Base-by-base conservation (phyloP, 192 early-diverging fungal species). In the Entomortierella lignicola region DNA sequence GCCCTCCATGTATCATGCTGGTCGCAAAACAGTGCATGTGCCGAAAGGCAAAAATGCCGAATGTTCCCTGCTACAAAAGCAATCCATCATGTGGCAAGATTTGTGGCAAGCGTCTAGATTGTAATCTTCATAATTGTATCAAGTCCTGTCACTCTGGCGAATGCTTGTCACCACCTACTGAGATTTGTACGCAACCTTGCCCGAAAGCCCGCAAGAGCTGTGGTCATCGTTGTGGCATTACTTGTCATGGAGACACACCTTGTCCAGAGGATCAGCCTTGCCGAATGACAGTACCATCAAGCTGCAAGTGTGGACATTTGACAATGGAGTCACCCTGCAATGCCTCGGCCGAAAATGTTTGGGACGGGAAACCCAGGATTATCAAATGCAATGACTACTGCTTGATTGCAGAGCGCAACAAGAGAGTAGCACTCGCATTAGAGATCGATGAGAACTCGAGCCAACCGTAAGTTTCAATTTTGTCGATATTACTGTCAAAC, bases 1-100 rank as follows among this genome's bases (percentile, higher is more conserved):
- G 97, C 43, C 95, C 97, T 12, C 96, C 96, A 25, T 99, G 97
- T 82, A 84, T 95, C 18, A 85, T 93, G 44, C 90, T 99, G 43
- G 93, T 94, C 0, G 77, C 86, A 10, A 85, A 91, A 39, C 66
- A 56, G 62, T 94, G 93, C 64, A 85, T 90, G 84, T 98, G 97
- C 71, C 94, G 95, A 41, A 93, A 90, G 63, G 84, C 86, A 20
- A 84, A 83, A 32, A 81, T 97, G 81, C 90, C 88, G 27, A 96
- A 93, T 66, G 83, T 96, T 5, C 91, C 94, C 6, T 98, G 97
- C 71, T 93, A 93, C 55, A 86, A 94, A 27, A 87, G 81, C 43
- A 83, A 84, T 12, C 90, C 90, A n/a, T 89, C 88, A 30, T 96
- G 94, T 77, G 94, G 94, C 17, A 68, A 72, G 23, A 80, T 82